Percentiles rank a stretch among this genome's conserved stretches.
phyloP scores from a whole-genome alignment of 179 eudicot species.

The Monotropa hypopitys region DNA sequence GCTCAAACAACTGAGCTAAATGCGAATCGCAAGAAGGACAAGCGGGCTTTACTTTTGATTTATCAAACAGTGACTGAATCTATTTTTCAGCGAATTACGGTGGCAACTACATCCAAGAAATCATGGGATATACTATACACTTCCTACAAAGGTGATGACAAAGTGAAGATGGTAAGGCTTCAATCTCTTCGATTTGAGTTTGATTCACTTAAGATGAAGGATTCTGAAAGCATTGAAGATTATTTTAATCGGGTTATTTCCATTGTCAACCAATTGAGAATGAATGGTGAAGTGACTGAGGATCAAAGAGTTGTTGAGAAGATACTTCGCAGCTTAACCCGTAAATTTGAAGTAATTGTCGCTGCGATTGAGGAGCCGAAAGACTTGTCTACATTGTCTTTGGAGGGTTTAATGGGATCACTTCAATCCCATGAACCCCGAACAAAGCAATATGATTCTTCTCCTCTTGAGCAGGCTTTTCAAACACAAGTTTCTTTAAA shows the following conservation, averaged over 20 bases:
- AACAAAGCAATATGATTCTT: background rate
- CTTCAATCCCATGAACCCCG: background rate
- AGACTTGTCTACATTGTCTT: background rate
- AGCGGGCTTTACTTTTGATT: background rate
- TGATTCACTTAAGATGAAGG: background rate
- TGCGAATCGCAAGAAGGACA: background rate
- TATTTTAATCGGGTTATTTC: background rate
- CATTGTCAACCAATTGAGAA: background rate
- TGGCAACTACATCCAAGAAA: background rate
- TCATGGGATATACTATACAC: background rate
- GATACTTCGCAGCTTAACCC: background rate
- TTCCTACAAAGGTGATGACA: background rate
- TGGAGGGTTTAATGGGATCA: background rate
- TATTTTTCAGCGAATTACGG: background rate
- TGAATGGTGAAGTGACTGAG: background rate
- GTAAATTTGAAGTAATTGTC: background rate
- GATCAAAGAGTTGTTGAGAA: slow-evolving; percentile 3
- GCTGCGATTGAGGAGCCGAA: background rate
- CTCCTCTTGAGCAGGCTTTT: background rate
- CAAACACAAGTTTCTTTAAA: background rate
- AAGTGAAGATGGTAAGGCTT: background rate
- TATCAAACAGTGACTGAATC: background rate
- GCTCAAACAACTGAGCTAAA: background rate
- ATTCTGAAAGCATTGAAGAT: background rate
- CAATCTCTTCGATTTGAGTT: background rate